Evolutionary conservation across 1,284 basidiomycete genomes (phyloP).

Genomic region (Neolentinus lepideus): DNA sequence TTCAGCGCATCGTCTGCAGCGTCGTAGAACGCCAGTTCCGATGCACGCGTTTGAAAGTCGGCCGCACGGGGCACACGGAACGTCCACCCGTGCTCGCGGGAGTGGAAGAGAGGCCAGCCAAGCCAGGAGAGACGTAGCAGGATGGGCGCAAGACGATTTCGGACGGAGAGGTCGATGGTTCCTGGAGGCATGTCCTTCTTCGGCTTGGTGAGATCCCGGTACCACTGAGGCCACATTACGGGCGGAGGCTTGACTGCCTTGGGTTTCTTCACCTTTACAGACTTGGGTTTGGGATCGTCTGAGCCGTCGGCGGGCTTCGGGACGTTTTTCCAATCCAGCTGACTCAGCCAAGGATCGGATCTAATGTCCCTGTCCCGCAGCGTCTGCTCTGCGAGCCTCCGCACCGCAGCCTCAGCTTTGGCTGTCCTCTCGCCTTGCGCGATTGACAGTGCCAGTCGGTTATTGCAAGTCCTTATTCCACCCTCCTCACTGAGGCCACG

Average conservation of each 20-base stretch:
- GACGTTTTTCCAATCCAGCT: conserved; percentile 58
- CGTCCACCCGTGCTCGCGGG: conserved; percentile 88
- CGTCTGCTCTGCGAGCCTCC: conserved; percentile 30
- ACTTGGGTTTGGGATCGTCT: conserved; percentile 11
- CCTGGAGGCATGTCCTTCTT: conserved; percentile 59
- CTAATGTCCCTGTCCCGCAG: conserved; percentile 16
- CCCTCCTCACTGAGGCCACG: conserved; percentile 29
- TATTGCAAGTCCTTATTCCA: conserved; percentile 28
- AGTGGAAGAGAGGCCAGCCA: conserved; percentile 81
- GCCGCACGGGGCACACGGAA: conserved; percentile 61
- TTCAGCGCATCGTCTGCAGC: conserved; percentile 51
- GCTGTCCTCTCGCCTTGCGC: conserved; percentile 28
- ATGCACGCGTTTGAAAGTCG: conserved; percentile 30
- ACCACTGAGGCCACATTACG: conserved; percentile 87
- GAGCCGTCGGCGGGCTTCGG: conserved; percentile 6
- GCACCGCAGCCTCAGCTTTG: conserved; percentile 23
- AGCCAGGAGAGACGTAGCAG: conserved; percentile 87
- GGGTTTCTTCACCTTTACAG: conserved; percentile 11
- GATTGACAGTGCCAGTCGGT: conserved; percentile 34
- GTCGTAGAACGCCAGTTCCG: conserved; percentile 50
- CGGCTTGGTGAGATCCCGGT: conserved; percentile 82
- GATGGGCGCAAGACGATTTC: conserved; percentile 79
- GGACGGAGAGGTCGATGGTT: conserved; percentile 81
- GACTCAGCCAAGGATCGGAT: conserved; percentile 47
- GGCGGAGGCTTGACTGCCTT: conserved; percentile 31